Evolutionary conservation across 441 rosid species (phyloP), one percentile per base, ranked within the genome.

Genomic region (Rhodomyrtus psidioides): DNA sequence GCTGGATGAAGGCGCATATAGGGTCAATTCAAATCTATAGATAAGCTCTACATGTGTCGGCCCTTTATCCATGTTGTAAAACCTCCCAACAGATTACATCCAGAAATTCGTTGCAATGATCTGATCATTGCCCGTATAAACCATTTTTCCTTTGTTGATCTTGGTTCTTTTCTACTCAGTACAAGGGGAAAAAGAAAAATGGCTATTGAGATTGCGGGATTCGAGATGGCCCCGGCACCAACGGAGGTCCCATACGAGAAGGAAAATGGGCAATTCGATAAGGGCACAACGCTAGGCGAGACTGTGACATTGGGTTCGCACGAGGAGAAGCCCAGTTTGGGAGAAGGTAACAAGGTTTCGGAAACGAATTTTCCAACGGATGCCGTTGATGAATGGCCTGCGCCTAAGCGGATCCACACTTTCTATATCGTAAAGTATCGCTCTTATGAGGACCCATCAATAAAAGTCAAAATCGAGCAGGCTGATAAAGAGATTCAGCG

Each of bases 381-480:
- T 89, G 96, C 91, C 0, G 88, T 81, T 55, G 94, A 91, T 16
- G 96, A 95, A 88, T 95, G 98, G 98, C 95, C 98, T 76, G 92
- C 90, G 57, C 90, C 90, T 53, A 88, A 83, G 86, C 90, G 91
- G 92, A 87, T 90, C 85, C 93, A 93, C 88, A 34, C 65, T 65
- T 96, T 94, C 82, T 94, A 94, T 91, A 91, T 96, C 26, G 92
- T 94, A 19, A 92, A 89, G 87, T 91, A 86, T 85, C 89, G 93
- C 12, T 86, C 88, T 53, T 92, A 86, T 27, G 97, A 95, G 17
- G 97, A 97, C 89, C 98, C 98, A 9, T 93, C 91, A 89, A 91
- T 94, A 65, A 95, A 91, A 79, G 90, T 91, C 49, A 92, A 93
- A 90, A 88, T 95, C 23, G 96, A 93, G 83, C 93, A 88, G 90